Percentiles rank a stretch among this genome's conserved stretches.
phyloP scores from a whole-genome alignment of 495 filamentous ascomycete genomes.

The Evansstolkia leycettana region DNA sequence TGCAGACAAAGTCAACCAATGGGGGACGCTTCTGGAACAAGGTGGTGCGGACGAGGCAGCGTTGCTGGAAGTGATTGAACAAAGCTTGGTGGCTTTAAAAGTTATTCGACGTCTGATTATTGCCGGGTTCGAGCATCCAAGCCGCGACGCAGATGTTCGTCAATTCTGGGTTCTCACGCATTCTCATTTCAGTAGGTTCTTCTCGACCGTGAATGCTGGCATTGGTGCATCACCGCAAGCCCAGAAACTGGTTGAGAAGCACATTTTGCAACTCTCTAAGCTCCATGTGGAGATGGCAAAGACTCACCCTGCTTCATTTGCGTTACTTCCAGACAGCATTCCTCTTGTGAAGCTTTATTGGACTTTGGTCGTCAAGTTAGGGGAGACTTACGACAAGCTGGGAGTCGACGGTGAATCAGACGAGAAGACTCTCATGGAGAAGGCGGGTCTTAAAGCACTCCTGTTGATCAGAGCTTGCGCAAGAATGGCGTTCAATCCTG shows the following conservation, averaged over 20 bases:
- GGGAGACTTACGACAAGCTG: slow-evolving; percentile 49
- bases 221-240: slow-evolving; percentile 18
- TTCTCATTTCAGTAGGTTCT: slow-evolving; percentile 58
- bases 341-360: slow-evolving; percentile 70
- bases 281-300: slow-evolving; percentile 76
- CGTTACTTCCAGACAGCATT: slow-evolving; percentile 63
- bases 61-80: slow-evolving; percentile 50
- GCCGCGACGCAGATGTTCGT: slow-evolving; percentile 59
- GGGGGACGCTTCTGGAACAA: slow-evolving; percentile 48
- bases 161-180: slow-evolving; percentile 65
- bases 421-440: slow-evolving; percentile 53
- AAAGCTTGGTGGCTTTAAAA: slow-evolving; percentile 68
- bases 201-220: slow-evolving; percentile 24
- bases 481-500: slow-evolving; percentile 68
- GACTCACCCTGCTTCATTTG: slow-evolving; percentile 66
- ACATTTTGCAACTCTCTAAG: slow-evolving; percentile 81
- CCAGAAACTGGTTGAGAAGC: slow-evolving; percentile 56
- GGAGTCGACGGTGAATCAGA: slow-evolving; percentile 38
- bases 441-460: slow-evolving; percentile 66
- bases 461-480: slow-evolving; percentile 73
- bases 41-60: slow-evolving; percentile 43
- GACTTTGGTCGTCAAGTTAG: slow-evolving; percentile 62
- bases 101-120: slow-evolving; percentile 68
- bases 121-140: slow-evolving; percentile 71
- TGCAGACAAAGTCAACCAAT: slow-evolving; percentile 54